These are phyloP conservation scores for Rusavskia elegans DNA, from an alignment of 495 filamentous ascomycete genomes.

Conservation along the genomic window DNA sequence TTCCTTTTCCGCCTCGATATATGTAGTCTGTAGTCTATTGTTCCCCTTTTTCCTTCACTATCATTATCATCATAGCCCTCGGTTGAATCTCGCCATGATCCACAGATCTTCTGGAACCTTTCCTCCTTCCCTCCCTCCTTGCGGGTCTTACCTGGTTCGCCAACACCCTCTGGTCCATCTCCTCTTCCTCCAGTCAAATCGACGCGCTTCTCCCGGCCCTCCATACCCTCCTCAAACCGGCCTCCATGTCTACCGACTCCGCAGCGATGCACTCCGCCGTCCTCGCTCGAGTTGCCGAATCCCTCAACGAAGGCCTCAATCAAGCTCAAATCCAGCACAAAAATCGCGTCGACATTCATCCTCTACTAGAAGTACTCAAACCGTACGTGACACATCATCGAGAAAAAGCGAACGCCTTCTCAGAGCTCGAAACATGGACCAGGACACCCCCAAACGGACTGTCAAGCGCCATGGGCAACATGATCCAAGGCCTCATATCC, in stretches of 20 bases:
- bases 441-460: constrained; percentile 44
- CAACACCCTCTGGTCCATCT: constrained; percentile 60
- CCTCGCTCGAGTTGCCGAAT: constrained; percentile 63
- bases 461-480: constrained; percentile 41
- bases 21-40: too few species aligned
- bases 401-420: constrained; percentile 45
- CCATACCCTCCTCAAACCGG: constrained; percentile 57
- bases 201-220: constrained; percentile 57
- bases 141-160: constrained; percentile 67
- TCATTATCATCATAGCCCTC: not conserved
- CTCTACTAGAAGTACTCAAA: constrained; percentile 53
- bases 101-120: constrained; percentile 69
- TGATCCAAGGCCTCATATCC: constrained; percentile 49
- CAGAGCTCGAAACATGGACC: constrained; percentile 66
- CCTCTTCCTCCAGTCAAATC: constrained; percentile 19
- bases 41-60: too few species aligned
- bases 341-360: constrained; percentile 50
- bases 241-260: constrained; percentile 65
- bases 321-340: constrained; percentile 56
- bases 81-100: not conserved
- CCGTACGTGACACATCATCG: constrained; percentile 52
- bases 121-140: constrained; percentile 76
- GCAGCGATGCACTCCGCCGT: constrained; percentile 68
- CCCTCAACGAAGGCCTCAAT: constrained; percentile 58
- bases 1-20: not conserved